Conservation (phyloP, 306 rosid species). For the Malus sylvestris region DNA sequence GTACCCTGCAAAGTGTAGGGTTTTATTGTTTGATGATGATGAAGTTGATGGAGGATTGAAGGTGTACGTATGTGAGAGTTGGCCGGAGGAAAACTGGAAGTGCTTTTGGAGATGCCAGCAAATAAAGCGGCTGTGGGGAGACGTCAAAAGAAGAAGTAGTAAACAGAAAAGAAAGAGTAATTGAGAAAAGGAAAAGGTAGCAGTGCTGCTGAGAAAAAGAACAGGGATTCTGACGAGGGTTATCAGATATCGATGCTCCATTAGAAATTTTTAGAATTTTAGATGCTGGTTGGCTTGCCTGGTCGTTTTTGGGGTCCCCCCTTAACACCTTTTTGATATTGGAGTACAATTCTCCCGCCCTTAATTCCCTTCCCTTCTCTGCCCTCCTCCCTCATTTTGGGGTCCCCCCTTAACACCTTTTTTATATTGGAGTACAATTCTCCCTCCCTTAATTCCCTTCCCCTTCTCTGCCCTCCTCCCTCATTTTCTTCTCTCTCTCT, state of each 20-base stretch:
- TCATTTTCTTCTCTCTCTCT: too few species aligned
- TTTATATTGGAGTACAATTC: background rate
- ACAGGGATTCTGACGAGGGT: slow-evolving; percentile 9
- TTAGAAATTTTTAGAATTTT: background rate
- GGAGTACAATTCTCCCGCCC: too few species aligned
- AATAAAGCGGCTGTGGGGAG: slow-evolving; percentile 36
- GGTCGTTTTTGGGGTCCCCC: slow-evolving; percentile 7
- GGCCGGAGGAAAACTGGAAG: background rate
- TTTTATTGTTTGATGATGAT: background rate
- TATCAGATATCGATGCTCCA: background rate
- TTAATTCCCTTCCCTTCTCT: too few species aligned
- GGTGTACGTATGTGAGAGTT: slow-evolving; percentile 6
- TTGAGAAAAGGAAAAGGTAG: slow-evolving; percentile 28
- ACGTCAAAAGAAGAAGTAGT: background rate
- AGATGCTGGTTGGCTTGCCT: background rate
- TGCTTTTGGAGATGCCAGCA: slow-evolving; percentile 31
- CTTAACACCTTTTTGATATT: background rate
- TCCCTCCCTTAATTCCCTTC: too few species aligned
- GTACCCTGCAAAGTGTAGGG: background rate
- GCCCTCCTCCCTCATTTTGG: background rate
- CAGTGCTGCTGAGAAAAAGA: background rate
- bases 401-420: background rate
- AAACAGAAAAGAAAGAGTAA: background rate
- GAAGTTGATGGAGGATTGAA: background rate
- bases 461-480: too few species aligned